Conservation (phyloP, 164 flowering plant genomes). For the Liquidambar formosana region DNA sequence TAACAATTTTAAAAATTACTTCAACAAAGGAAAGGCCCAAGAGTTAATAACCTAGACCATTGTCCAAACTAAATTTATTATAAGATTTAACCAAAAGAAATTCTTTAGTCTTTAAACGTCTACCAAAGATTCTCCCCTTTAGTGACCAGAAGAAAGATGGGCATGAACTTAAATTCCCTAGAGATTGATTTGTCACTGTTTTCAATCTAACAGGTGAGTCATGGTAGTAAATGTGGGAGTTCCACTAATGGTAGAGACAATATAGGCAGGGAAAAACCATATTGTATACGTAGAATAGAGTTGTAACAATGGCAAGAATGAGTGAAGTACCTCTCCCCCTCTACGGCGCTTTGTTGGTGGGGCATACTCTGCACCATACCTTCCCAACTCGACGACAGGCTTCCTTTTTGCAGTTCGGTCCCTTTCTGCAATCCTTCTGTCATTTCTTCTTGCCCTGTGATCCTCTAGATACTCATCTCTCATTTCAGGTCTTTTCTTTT, state of each 20-base stretch:
- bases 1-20: no score
- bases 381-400: constrained; percentile 46
- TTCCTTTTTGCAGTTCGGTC: constrained; percentile 59
- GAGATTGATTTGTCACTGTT: background rate
- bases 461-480: constrained; percentile 61
- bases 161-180: background rate
- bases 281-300: background rate
- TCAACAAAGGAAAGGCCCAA: no score
- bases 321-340: constrained; percentile 79
- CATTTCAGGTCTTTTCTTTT: constrained; percentile 47
- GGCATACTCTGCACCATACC: constrained; percentile 44
- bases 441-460: constrained; percentile 44
- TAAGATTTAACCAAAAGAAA: no score
- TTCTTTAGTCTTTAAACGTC: no score
- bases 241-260: background rate
- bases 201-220: background rate
- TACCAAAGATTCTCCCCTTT: no score
- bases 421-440: constrained; percentile 58
- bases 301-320: background rate
- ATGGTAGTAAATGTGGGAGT: background rate
- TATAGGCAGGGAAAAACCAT: background rate
- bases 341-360: constrained; percentile 80
- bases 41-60: no score
- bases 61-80: no score
- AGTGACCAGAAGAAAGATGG: no score